Base-by-base conservation (phyloP, 768 basidiomycete species). In the Tylopilus felleus region DNA sequence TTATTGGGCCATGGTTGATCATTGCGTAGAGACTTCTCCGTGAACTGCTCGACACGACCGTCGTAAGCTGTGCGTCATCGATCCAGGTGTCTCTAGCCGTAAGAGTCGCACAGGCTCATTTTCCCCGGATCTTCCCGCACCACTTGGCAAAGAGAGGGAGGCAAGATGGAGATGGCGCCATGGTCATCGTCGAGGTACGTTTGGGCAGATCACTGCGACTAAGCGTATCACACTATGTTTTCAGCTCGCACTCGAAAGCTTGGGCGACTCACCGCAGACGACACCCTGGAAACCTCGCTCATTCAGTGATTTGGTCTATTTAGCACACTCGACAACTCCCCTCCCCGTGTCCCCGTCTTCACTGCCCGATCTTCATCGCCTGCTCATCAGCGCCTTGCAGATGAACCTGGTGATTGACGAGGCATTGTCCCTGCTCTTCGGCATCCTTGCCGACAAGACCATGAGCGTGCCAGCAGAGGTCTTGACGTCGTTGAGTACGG, bases 371-470 rank as follows among this genome's bases (percentile, higher is more conserved):
- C 50, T 81, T 27, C 61, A 75, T n/a, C 76, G 75, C 0, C 57
- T 77, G 5, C 57, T 86, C 17, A 55, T 84, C 23, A 64, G 74
- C 14, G 80, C 79, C 2, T 65, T 90, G 21, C 81, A 84, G 61
- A 66, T 76, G 7, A 83, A 82, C 58, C 60, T 71, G 27, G 73
- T 77, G 4, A 64, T 88, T 19, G 85, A 87, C 58, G 84, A 86
- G 61, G 70, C 80, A 1, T 69, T 90, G n/a, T 76, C 81, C 14
- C 59, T 86, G 45, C 75, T 89, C 8, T 67, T 86, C 4, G 47
- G 47, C 6, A n/a, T 60, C 1, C 53, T 65, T 29, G 43, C 53
- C n/a, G 36, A 51, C 25, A 52, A 61, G 40, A 12, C 25, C 50
- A n/a, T 39, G 42, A 60, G 55, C 17, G 55, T 78, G 23, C 65